These are phyloP conservation scores for Mycena albidolilacea DNA, from an alignment of 768 basidiomycete genomes.

Conservation along the genomic window DNA sequence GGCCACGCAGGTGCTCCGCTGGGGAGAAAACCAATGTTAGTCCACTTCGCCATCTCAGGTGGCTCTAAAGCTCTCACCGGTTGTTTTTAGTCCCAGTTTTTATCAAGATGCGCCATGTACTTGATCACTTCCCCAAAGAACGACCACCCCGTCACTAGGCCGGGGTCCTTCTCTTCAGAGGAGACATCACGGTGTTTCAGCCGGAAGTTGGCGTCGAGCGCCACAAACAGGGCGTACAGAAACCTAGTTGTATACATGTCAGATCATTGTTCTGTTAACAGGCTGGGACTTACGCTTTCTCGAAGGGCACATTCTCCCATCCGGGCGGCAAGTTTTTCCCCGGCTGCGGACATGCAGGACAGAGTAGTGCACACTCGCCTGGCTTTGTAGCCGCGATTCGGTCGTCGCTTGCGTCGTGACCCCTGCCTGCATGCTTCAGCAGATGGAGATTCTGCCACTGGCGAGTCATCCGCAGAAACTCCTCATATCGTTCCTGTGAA, in stretches of 20 bases:
- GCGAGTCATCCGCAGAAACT: conserved; percentile 27
- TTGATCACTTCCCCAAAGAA: neutral
- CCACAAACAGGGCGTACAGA: conserved; percentile 21
- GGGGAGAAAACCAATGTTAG: neutral
- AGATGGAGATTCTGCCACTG: conserved; percentile 41
- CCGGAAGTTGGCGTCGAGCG: conserved; percentile 43
- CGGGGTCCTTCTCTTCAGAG: conserved; percentile 7
- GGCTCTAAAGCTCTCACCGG: neutral
- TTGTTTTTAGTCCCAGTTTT: conserved; percentile 6
- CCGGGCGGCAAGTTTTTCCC: conserved; percentile 42
- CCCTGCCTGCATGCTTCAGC: conserved; percentile 39
- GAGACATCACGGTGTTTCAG: conserved; percentile 37
- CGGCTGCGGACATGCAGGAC: conserved; percentile 47
- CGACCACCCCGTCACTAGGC: conserved; percentile 3
- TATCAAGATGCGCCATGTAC: conserved; percentile 5
- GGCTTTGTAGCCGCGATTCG: neutral
- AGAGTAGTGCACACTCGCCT: too few species aligned
- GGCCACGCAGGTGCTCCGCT: conserved; percentile 22
- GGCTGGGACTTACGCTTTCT: neutral
- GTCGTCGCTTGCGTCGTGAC: conserved; percentile 22
- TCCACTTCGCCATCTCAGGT: too few species aligned
- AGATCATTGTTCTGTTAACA: too few species aligned
- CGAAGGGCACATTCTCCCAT: conserved; percentile 37
- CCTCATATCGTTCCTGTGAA: conserved; percentile 32
- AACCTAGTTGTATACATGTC: neutral